Evolutionary conservation across 2,329 filamentous ascomycete species (phyloP).

Genomic region (Orbilia blumenaviensis): DNA sequence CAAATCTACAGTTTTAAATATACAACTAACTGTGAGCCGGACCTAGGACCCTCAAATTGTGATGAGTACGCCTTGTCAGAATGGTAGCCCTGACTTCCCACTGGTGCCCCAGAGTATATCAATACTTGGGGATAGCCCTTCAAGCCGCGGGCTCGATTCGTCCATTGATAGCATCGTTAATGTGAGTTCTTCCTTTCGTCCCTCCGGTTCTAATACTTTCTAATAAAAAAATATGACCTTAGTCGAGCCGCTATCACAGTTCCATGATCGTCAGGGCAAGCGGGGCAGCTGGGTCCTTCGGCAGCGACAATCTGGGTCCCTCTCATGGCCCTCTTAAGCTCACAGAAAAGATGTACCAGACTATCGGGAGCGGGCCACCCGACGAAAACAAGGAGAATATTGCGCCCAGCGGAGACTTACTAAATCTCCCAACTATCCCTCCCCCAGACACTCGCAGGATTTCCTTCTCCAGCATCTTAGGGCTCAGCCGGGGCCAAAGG

Average conservation of each 20-base stretch:
- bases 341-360: not conserved
- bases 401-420: not conserved
- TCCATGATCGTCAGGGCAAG: not conserved
- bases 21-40: not conserved
- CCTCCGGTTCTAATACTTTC: not conserved
- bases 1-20: not conserved
- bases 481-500: not conserved
- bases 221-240: not conserved
- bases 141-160: not conserved
- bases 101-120: not conserved
- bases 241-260: not conserved
- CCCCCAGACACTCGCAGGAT: not conserved
- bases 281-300: not conserved
- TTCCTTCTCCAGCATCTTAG: not conserved
- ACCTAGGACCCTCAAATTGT: constrained; percentile 40
- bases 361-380: not conserved
- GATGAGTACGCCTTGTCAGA: constrained; percentile 31
- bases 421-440: not conserved
- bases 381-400: constrained; percentile 49
- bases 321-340: not conserved
- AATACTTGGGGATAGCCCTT: constrained; percentile 1
- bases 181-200: not conserved
- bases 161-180: not conserved
- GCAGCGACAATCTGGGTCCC: not conserved
- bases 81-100: not conserved